Evolutionary conservation across 331 rosid species (phyloP).

Genomic region (Quercus tomentella): DNA sequence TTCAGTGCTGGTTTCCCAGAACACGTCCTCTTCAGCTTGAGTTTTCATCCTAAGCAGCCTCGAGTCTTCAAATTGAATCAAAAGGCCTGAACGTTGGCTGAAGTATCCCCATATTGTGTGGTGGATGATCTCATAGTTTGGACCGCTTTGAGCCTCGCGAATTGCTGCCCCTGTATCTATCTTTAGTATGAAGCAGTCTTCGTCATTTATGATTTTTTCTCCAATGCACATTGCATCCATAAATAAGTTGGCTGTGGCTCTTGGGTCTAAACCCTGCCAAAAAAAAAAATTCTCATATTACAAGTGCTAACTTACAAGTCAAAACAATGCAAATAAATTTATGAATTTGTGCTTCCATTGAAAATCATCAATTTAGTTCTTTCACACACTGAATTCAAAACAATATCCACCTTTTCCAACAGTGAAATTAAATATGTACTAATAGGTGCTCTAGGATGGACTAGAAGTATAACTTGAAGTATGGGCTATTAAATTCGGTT

Average conservation of each 20-base stretch:
- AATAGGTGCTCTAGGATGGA: no score
- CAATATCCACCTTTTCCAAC: no score
- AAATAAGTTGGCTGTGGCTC: constrained; percentile 77
- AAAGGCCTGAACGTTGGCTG: constrained; percentile 82
- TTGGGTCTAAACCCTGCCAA: constrained; percentile 77
- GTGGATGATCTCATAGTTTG: constrained; percentile 70
- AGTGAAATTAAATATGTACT: no score
- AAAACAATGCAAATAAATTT: background rate
- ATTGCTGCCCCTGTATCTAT: constrained; percentile 71
- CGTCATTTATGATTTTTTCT: constrained; percentile 66
- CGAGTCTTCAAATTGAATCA: constrained; percentile 76
- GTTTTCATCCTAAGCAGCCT: constrained; percentile 62
- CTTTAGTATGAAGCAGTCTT: constrained; percentile 82
- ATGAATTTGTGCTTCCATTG: no score
- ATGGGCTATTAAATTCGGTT: no score
- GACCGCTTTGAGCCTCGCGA: constrained; percentile 65
- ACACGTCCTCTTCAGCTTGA: constrained; percentile 58
- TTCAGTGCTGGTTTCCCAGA: constrained; percentile 86
- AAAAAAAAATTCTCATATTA: no score
- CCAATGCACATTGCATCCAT: constrained; percentile 82
- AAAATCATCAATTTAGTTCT: no score
- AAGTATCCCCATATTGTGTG: constrained; percentile 92
- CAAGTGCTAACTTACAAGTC: background rate
- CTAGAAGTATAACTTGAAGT: no score
- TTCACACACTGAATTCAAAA: no score